Base-by-base conservation (phyloP, 2,329 filamentous ascomycete genomes). In the Lasiodiplodia theobromae region DNA sequence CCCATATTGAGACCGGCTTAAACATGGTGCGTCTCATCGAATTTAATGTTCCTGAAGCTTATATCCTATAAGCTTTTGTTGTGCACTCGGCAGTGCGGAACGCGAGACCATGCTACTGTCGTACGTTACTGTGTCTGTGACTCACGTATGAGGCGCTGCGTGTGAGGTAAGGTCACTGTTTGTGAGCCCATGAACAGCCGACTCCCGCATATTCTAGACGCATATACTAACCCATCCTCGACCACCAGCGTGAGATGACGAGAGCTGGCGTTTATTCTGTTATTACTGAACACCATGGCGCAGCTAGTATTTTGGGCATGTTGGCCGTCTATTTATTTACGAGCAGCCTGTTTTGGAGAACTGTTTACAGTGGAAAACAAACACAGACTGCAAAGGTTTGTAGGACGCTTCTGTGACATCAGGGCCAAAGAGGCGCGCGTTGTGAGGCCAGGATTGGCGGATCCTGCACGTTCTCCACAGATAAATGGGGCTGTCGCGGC, bases 401-500 rank as follows among this genome's bases (percentile, higher is more conserved):
- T 16, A 16, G 54, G 12, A 37, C 8, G n/a, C n/a, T 2, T 31
- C 23, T 4, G 57, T n/a, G 58, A 60, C 25, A 16, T 23, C 25
- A 62, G 58, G 12, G 12, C 25, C 40, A 49, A 12, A 7, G 25
- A 11, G n/a, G 58, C 23, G 23, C 18, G 58, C 58, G 58, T 62
- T 62, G 14, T 18, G 40, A 21, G 40, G 31, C 28, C 44, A 51
- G 31, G 60, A n/a, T 23, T 52, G 31, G 60, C 60, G 44, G 60
- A 52, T 52, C 60, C 14, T 21, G 60, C 28, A 38, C 58, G 47
- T 52, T 52, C 60, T 52, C 60, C 60, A 64, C 60, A 64, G 28
- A 38, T 52, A 31, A 64, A 47, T 53, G 60, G 60, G 60, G 60
- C 18, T 52, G 47, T 64, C 47, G 60, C 44, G 47, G 47, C 60